A percentile compares a stretch with the other conserved stretches of the same genome.
phyloP scores from a whole-genome alignment of 1,139 yeast genomes.

The Kodamaea arcana region DNA sequence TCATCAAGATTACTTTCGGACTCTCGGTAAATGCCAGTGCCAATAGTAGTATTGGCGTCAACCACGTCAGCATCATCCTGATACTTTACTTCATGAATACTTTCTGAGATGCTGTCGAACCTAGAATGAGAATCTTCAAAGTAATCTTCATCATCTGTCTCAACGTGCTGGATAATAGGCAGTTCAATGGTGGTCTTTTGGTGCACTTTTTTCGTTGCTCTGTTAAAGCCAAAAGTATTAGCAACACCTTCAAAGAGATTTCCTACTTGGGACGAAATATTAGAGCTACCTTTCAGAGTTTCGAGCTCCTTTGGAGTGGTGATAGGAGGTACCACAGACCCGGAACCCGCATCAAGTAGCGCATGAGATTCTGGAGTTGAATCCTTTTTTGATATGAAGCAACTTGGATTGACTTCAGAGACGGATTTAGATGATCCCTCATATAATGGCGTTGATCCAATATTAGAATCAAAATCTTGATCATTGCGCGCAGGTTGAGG shows the following conservation, averaged over 20 bases:
- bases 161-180: constrained; percentile 4
- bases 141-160: constrained; percentile 2
- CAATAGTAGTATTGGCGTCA: constrained; percentile 18
- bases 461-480: too few species aligned
- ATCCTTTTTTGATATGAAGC: too few species aligned
- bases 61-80: background rate
- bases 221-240: constrained; percentile 11
- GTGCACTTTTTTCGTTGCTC: background rate
- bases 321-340: too few species aligned
- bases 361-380: too few species aligned
- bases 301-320: too few species aligned
- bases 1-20: constrained; percentile 17
- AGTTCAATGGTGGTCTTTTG: constrained; percentile 1
- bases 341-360: too few species aligned
- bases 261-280: background rate
- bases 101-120: background rate
- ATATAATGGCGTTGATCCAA: too few species aligned
- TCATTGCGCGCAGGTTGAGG: too few species aligned
- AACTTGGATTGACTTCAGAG: too few species aligned
- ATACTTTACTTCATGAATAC: background rate
- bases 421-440: too few species aligned
- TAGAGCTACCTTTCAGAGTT: too few species aligned
- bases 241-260: constrained; percentile 8
- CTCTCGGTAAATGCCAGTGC: constrained; percentile 18
- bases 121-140: background rate